Evolutionary conservation across 495 filamentous ascomycete genomes (phyloP).

Genomic region (Penicillium odoratum): DNA sequence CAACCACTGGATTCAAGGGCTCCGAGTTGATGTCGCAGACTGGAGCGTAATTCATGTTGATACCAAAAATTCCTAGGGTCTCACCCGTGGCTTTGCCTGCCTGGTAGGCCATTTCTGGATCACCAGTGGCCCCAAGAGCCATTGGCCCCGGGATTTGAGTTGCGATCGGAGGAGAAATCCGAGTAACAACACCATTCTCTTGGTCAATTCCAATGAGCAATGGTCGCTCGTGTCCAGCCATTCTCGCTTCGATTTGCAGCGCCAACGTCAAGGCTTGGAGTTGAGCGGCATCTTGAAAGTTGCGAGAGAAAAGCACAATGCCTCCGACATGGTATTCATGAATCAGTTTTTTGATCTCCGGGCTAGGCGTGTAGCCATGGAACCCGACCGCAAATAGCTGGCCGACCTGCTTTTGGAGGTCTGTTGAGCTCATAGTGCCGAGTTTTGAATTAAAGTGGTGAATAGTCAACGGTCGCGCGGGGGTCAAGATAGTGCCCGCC

Average conservation of each 20-base stretch:
- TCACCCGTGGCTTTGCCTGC: conserved; percentile 39
- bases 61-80: conserved; percentile 35
- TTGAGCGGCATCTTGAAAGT: conserved; percentile 41
- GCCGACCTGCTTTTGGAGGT: conserved; percentile 35
- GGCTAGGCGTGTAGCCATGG: conserved; percentile 42
- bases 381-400: conserved; percentile 54
- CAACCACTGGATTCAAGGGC: conserved; percentile 45
- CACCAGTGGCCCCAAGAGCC: conserved; percentile 42
- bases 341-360: conserved; percentile 50
- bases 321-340: conserved; percentile 47
- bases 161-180: conserved; percentile 46
- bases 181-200: conserved; percentile 45
- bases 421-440: conserved; percentile 23
- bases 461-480: conserved; percentile 8
- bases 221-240: conserved; percentile 40
- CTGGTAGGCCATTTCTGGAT: conserved; percentile 38
- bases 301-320: conserved; percentile 49
- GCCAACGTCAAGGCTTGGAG: conserved; percentile 40
- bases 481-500: conserved; percentile 1
- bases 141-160: conserved; percentile 43
- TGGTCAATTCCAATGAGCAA: conserved; percentile 48
- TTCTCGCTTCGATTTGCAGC: conserved; percentile 41
- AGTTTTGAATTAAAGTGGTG: not conserved
- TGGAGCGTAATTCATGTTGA: conserved; percentile 49
- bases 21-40: conserved; percentile 48